Conservation (phyloP, 495 filamentous ascomycete genomes). For the Cenococcum geophilum region DNA sequence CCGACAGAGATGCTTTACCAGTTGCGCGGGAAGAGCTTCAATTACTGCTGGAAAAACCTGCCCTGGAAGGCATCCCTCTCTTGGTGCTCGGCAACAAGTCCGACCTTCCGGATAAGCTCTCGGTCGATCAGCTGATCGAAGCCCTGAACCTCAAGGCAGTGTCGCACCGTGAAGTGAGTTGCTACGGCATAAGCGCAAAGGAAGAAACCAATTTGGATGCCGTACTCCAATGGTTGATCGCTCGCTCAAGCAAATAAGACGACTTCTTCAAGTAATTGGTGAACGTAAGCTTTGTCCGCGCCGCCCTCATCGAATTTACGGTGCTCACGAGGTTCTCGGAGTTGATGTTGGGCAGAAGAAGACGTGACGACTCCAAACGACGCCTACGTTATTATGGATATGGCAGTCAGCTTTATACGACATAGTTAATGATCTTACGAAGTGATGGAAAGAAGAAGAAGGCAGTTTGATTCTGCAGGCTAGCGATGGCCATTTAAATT, state of each 20-base stretch:
- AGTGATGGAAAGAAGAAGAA: conserved; percentile 34
- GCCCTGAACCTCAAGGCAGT: conserved; percentile 84
- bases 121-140: conserved; percentile 92
- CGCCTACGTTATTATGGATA: conserved; percentile 24
- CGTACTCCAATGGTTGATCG: conserved; percentile 94
- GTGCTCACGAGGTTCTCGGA: neutral
- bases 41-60: conserved; percentile 74
- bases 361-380: conserved; percentile 27
- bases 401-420: conserved; percentile 33
- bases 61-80: conserved; percentile 82
- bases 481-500: conserved; percentile 35
- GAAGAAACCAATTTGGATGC: conserved; percentile 98
- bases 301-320: neutral
- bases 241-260: conserved; percentile 60
- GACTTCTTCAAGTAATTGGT: neutral
- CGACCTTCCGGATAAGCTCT: conserved; percentile 78
- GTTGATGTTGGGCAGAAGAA: neutral
- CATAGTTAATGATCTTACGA: conserved; percentile 34
- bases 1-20: conserved; percentile 73
- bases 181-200: conserved; percentile 97
- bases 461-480: conserved; percentile 27
- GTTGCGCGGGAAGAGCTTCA: conserved; percentile 89
- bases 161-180: conserved; percentile 90
- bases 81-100: conserved; percentile 98
- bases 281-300: conserved; percentile 2